A percentile compares a stretch with the other conserved stretches of the same genome.
These are phyloP conservation scores for Cryphonectria japonica DNA, from an alignment of 2,329 filamentous ascomycete genomes.

Conservation along the genomic window DNA sequence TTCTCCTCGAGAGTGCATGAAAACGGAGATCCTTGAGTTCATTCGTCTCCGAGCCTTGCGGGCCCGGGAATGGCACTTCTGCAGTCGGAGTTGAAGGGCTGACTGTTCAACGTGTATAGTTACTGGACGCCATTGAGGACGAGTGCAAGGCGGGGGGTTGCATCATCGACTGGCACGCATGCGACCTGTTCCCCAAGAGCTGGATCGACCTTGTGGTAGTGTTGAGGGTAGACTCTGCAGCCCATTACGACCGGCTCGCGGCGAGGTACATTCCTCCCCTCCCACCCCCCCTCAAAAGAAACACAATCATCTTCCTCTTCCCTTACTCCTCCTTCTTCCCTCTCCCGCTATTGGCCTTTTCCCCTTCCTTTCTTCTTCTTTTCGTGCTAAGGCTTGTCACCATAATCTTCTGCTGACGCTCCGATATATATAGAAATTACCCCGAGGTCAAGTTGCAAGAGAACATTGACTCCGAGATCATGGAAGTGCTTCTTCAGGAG, in stretches of 20 bases:
- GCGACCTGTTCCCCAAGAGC: slow-evolving; percentile 88
- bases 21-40: not conserved
- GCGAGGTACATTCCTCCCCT: slow-evolving; percentile 57
- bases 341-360: too few relatives aligned
- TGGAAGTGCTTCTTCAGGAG: slow-evolving; percentile 91
- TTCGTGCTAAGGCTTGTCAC: not conserved
- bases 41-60: not conserved
- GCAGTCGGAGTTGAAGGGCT: slow-evolving; percentile 11
- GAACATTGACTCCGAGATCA: slow-evolving; percentile 96
- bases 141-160: slow-evolving; percentile 78
- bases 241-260: slow-evolving; percentile 82
- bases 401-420: not conserved
- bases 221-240: slow-evolving; percentile 76
- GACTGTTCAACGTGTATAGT: slow-evolving; percentile 46
- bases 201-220: slow-evolving; percentile 97
- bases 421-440: slow-evolving; percentile 64
- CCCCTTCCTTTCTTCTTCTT: too few relatives aligned
- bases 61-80: not conserved
- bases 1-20: too few relatives aligned
- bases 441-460: slow-evolving; percentile 87
- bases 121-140: slow-evolving; percentile 87
- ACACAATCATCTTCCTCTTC: not conserved
- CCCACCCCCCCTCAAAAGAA: not conserved
- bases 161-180: slow-evolving; percentile 97
- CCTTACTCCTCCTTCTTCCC: not conserved